Evolutionary conservation across 2,329 filamentous ascomycete genomes (phyloP).

Genomic region (Purpureocillium takamizusanense): DNA sequence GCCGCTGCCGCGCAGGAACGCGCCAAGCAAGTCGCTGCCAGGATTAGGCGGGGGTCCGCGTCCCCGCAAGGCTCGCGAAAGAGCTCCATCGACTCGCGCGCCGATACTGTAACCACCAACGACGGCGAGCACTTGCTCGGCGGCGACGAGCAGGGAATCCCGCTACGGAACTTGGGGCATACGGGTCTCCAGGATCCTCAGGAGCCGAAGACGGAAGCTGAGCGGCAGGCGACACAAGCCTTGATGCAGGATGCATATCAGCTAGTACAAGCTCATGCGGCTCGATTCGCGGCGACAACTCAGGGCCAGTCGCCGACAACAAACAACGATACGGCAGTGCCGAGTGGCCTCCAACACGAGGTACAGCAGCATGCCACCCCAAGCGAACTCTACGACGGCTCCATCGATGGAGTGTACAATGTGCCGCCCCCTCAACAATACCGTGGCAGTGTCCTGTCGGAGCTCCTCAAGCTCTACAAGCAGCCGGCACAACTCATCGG

Average conservation of each 20-base stretch:
- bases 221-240: conserved; percentile 2
- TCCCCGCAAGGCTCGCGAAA: conserved; percentile 18
- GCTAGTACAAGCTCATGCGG: conserved; percentile 33
- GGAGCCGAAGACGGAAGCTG: background rate
- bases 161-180: conserved; percentile 20
- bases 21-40: conserved; percentile 31
- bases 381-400: conserved; percentile 27
- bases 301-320: conserved; percentile 2
- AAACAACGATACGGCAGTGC: conserved; percentile 8
- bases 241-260: conserved; percentile 28
- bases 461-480: conserved; percentile 38
- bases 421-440: conserved; percentile 31
- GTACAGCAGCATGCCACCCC: conserved; percentile 7
- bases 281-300: conserved; percentile 10
- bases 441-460: conserved; percentile 34
- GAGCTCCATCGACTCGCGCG: conserved; percentile 28
- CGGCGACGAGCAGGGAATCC: conserved; percentile 16
- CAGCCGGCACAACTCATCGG: conserved; percentile 16
- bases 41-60: conserved; percentile 25
- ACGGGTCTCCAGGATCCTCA: background rate
- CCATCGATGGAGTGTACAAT: conserved; percentile 30
- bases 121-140: conserved; percentile 13
- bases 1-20: conserved; percentile 34
- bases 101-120: conserved; percentile 16
- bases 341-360: background rate